Evolutionary conservation across 345 rosid species (phyloP).

Genomic region (Citrus inodora): DNA sequence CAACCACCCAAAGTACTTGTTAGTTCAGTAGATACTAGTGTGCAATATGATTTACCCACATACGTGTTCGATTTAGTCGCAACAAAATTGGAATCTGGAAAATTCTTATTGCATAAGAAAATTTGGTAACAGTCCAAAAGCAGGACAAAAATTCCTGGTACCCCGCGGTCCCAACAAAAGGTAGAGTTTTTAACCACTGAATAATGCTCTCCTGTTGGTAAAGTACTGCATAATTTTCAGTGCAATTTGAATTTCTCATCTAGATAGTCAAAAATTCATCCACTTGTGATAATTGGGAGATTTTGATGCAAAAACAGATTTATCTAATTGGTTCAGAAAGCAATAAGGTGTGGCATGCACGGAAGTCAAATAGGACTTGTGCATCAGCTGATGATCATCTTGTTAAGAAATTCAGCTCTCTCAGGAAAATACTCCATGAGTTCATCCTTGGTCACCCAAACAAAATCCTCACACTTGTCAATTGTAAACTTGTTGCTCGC

Average conservation of each 20-base stretch:
- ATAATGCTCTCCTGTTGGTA: not conserved
- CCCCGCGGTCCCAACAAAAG: not conserved
- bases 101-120: not conserved
- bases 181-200: not conserved
- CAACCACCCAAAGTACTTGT: not conserved
- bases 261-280: constrained; percentile 9
- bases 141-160: not conserved
- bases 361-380: not conserved
- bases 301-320: not conserved
- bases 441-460: constrained; percentile 96
- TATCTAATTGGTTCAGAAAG: not conserved
- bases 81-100: not conserved
- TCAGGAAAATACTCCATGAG: constrained; percentile 79
- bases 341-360: not conserved
- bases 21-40: not conserved
- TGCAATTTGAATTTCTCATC: not conserved
- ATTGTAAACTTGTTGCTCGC: constrained; percentile 65
- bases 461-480: constrained; percentile 67
- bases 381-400: constrained; percentile 83
- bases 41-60: not conserved
- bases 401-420: constrained; percentile 62
- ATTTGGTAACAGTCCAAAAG: not conserved
- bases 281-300: not conserved
- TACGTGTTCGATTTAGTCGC: not conserved
- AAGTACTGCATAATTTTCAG: not conserved